Base-by-base conservation (phyloP, 148 eudicot species). In the Agrostemma githago region DNA sequence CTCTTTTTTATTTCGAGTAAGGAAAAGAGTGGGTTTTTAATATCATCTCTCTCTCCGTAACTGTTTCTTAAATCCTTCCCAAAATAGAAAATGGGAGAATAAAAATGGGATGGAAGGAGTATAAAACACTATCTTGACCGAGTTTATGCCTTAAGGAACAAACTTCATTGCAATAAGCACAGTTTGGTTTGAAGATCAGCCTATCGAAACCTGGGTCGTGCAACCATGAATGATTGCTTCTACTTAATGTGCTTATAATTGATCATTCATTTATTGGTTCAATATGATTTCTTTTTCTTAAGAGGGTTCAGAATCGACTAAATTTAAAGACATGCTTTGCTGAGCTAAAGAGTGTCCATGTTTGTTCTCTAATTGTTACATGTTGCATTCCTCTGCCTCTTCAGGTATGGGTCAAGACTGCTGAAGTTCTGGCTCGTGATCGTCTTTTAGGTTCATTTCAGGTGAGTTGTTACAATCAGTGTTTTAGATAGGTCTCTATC, bases 381-480 rank as follows among this genome's bases (percentile, higher is more conserved):
- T 53, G 41, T 68, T 60, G 43, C 14, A n/a, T 40, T 74, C 42
- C 42, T 66, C 39, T 74, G 15, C 21, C 53, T 37, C 2, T 37
- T 70, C 96, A 94, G 97, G 82, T 95, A 73, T 95, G 98, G 98
- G 96, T 95, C 82, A 95, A 95, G 88, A 90, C 93, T 56, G 88
- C 97, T 64, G 93, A 95, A 82, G 90, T 92, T 79, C 78, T 95
- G 82, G 96, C 98, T 48, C 97, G 98, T 60, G 98, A 94, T 80
- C 87, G 97, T 70, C 97, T 94, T 71, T 81, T 92, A 39, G 98
- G 98, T 54, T 89, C 98, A 66, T 92, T 86, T 82, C 83, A 93
- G 80, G 97, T 92, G 76, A 74, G 90, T 64, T 73, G 12, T 68
- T 46, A 40, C 11, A 43, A n/a, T 43, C 57, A 21, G 6, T 44